Evolutionary conservation across 352 stramenopile species (phyloP), one percentile per base, ranked within the genome.

Genomic region (Globisporangium echinulatum): DNA sequence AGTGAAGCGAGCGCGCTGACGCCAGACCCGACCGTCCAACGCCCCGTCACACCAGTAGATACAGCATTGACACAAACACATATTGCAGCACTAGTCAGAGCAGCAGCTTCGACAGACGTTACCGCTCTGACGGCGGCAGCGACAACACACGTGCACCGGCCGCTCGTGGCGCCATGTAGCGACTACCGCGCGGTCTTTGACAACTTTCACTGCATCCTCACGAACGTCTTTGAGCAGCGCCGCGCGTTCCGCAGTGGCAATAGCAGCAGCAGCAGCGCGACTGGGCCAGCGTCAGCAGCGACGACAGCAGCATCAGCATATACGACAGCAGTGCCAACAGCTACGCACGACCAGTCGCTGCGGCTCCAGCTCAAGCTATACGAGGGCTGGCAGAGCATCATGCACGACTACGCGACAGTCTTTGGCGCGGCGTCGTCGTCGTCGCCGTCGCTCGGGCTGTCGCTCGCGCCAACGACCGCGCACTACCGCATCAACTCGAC

Each of bases 401-500:
- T 96, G 85, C 61, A 79, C 8, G 86, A 96, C 70, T 96, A 96
- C 58, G 70, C 79, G 15, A 92, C 84, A 0, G 83, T 94, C 5
- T 96, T 96, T 67, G 78, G 77, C 1, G 56, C 49, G 6, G 71
- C 72, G 17, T 64, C 74, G 7, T 58, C 65, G 49, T 69, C 63
- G 2, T 73, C 71, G 36, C 66, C 17, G n/a, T 44, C 65, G 9
- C 85, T 49, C 59, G 73, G 63, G 1, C 43, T 58, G 1, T 71
- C 68, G 19, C 7, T 14, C 40, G 11, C 7, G 1, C 72, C 68
- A 5, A 88, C 51, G 67, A 82, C 70, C 0, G 75, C 82, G 5
- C 77, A 91, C 52, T 96, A 92, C 51, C 83, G 86, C 1, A 87
- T 96, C 59, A 94, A 94, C 53, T 91, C 80, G 8, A 83, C 74